Conservation (phyloP, 805 yeast species). For the Candida broadrunensis region DNA sequence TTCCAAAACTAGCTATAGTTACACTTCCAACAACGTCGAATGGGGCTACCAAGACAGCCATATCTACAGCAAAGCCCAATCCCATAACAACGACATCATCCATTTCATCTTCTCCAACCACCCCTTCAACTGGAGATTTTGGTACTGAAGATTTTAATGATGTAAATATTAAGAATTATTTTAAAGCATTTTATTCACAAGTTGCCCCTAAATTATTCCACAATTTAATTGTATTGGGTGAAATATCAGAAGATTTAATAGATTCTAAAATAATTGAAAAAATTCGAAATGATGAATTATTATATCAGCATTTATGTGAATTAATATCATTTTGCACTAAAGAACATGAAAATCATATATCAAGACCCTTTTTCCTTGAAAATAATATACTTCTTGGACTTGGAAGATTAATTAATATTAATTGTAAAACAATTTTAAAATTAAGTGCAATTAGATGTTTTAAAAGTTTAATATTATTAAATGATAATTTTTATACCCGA, state of each 20-base stretch:
- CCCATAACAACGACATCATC: neutral
- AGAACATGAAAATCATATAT: constrained; percentile 56
- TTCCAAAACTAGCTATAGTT: too few relatives aligned
- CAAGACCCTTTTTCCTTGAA: constrained; percentile 63
- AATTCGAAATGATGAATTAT: constrained; percentile 32
- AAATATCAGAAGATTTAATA: constrained; percentile 4
- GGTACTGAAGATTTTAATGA: constrained; percentile 21
- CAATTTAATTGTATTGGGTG: constrained; percentile 40
- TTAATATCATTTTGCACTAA: constrained; percentile 63
- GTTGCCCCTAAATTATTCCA: constrained; percentile 59
- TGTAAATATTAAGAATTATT: constrained; percentile 42
- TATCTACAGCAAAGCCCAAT: neutral
- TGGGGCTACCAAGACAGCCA: too few relatives aligned
- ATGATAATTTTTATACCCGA: constrained; percentile 59
- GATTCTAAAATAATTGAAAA: constrained; percentile 2
- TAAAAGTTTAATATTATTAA: constrained; percentile 56
- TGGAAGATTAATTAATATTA: constrained; percentile 41
- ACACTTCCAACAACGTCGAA: neutral
- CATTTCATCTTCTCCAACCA: constrained; percentile 3
- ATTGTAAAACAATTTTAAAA: constrained; percentile 50
- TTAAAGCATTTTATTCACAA: constrained; percentile 57
- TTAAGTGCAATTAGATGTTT: constrained; percentile 69
- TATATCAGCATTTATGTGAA: constrained; percentile 65
- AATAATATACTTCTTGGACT: constrained; percentile 58
- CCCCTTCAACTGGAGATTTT: constrained; percentile 6